These are phyloP conservation scores for Eimeria tenella DNA, from an alignment of 169 alveolate species.

Conservation along the genomic window DNA sequence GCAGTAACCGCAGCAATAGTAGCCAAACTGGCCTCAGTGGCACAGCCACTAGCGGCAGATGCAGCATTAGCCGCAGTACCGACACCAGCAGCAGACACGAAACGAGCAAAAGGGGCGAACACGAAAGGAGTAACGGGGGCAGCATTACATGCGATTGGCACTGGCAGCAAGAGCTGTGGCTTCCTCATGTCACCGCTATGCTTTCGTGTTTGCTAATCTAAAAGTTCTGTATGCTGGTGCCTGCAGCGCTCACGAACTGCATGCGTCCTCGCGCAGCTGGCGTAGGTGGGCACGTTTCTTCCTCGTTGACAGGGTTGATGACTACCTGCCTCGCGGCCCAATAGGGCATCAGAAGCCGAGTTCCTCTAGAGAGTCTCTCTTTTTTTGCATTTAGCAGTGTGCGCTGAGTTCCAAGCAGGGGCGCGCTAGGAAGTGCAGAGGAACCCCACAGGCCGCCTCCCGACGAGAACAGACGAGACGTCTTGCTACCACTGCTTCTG, in stretches of 20 bases:
- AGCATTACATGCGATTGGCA: no score
- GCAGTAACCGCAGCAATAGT: neutral
- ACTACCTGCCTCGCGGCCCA: slow-evolving; percentile 47
- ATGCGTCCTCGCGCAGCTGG: slow-evolving; percentile 28
- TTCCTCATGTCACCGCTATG: neutral
- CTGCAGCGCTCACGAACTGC: slow-evolving; percentile 16
- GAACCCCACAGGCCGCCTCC: slow-evolving; percentile 40
- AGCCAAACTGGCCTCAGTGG: neutral
- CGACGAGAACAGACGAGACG: slow-evolving; percentile 28
- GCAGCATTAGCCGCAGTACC: no score
- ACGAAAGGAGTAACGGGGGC: no score
- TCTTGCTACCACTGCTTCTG: slow-evolving; percentile 34
- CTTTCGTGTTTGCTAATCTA: neutral
- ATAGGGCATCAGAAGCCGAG: slow-evolving; percentile 30
- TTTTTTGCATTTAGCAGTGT: slow-evolving; percentile 29
- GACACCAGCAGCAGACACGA: no score
- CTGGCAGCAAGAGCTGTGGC: neutral
- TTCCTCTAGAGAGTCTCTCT: slow-evolving; percentile 49
- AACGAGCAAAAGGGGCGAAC: no score
- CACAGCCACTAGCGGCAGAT: neutral
- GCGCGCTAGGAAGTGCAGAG: slow-evolving; percentile 14
- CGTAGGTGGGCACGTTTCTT: slow-evolving; percentile 38
- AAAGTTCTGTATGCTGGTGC: neutral
- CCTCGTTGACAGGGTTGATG: slow-evolving; percentile 39
- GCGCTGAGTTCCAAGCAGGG: slow-evolving; percentile 44